A percentile compares a stretch with the other conserved stretches of the same genome.
These are phyloP conservation scores for Withania somnifera DNA, from an alignment of 305 asterid species.

Conservation along the genomic window DNA sequence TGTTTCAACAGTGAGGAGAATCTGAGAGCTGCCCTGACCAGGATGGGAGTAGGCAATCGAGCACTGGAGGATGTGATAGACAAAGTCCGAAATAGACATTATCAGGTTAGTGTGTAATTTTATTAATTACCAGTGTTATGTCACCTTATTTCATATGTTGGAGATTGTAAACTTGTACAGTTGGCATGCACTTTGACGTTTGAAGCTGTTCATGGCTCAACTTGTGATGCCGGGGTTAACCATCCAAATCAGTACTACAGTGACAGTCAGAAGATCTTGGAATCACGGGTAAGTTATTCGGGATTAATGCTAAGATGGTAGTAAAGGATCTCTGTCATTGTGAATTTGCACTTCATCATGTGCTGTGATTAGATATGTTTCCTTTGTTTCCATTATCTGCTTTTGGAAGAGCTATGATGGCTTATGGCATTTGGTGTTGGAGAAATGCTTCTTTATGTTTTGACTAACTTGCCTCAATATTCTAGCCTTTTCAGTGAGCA, in stretches of 20 bases:
- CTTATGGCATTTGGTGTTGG: background rate
- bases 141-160: background rate
- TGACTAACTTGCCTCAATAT: background rate
- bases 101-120: slow-evolving; percentile 46
- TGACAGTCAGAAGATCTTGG: slow-evolving; percentile 61
- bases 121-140: background rate
- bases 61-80: slow-evolving; percentile 63
- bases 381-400: background rate
- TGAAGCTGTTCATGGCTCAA: slow-evolving; percentile 78
- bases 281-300: slow-evolving; percentile 37
- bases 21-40: slow-evolving; percentile 75
- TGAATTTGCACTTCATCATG: background rate
- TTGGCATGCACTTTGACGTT: slow-evolving; percentile 93
- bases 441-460: background rate
- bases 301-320: background rate
- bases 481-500: background rate
- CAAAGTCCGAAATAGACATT: slow-evolving; percentile 72
- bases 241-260: slow-evolving; percentile 86
- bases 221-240: slow-evolving; percentile 85
- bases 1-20: slow-evolving; percentile 69
- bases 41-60: slow-evolving; percentile 70
- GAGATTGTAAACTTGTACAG: slow-evolving; percentile 29
- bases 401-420: background rate
- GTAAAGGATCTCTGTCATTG: background rate
- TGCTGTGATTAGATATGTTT: background rate